phyloP scores from a whole-genome alignment of 2,329 filamentous ascomycete genomes.

The Pestalotiopsis sp. region DNA sequence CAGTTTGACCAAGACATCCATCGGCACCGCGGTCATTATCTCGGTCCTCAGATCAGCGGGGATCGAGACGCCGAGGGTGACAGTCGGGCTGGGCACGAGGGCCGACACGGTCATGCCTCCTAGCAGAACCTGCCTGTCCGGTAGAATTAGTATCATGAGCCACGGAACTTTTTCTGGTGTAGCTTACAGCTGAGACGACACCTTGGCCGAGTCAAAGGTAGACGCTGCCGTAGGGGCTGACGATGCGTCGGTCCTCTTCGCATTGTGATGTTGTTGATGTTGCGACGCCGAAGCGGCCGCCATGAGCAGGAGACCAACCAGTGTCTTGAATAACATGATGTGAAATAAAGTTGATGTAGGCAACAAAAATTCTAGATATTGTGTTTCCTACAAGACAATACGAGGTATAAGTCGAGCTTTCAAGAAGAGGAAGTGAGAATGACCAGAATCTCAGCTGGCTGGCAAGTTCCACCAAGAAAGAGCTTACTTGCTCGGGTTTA shows the following conservation, averaged over 20 bases:
- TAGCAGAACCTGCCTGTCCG: neutral
- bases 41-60: conserved; percentile 7
- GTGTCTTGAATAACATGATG: neutral
- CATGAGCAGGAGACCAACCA: neutral
- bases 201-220: conserved; percentile 1
- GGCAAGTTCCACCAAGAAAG: neutral
- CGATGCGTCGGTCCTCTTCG: neutral
- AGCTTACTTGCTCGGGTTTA: neutral
- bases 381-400: neutral
- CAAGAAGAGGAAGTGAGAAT: neutral
- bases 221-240: neutral
- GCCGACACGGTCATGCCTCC: conserved; percentile 2
- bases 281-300: neutral
- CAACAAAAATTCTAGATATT: neutral
- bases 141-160: neutral
- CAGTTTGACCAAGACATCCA: conserved; percentile 7
- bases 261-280: conserved; percentile 5
- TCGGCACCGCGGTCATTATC: conserved; percentile 13
- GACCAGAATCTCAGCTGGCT: neutral
- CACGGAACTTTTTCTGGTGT: neutral
- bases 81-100: conserved; percentile 3
- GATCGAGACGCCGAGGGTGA: conserved; percentile 9
- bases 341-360: neutral
- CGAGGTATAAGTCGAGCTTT: neutral
- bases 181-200: conserved; percentile 7